Evolutionary conservation across 169 alveolate genomes (phyloP).

Genomic region (Plasmodium yoelii): DNA sequence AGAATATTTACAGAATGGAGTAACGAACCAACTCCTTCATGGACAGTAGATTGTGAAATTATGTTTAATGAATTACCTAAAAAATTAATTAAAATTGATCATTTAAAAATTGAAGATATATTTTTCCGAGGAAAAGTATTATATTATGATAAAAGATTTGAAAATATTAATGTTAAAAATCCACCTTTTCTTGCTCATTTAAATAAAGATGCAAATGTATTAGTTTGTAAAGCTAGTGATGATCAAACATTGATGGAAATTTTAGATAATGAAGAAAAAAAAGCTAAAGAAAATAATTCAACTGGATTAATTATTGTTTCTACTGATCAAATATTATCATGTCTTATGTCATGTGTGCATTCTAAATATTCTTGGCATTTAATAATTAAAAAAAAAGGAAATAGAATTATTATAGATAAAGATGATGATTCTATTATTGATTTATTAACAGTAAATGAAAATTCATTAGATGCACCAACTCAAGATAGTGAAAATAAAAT

Average conservation of each 20-base stretch:
- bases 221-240: constrained; percentile 60
- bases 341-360: constrained; percentile 92
- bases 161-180: constrained; percentile 87
- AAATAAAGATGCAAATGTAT: constrained; percentile 46
- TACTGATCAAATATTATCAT: constrained; percentile 91
- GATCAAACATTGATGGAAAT: constrained; percentile 39
- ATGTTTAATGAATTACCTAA: constrained; percentile 90
- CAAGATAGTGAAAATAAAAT: constrained; percentile 91
- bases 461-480: constrained; percentile 92
- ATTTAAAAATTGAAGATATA: constrained; percentile 86
- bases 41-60: constrained; percentile 91
- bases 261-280: constrained; percentile 40
- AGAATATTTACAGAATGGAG: constrained; percentile 93
- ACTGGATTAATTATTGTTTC: constrained; percentile 85
- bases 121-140: constrained; percentile 91
- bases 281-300: constrained; percentile 22
- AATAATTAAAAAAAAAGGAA: constrained; percentile 88
- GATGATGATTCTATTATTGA: constrained; percentile 93
- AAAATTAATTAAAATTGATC: constrained; percentile 83
- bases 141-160: constrained; percentile 88
- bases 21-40: constrained; percentile 91
- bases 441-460: constrained; percentile 92
- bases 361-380: constrained; percentile 94
- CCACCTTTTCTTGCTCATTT: constrained; percentile 76
- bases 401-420: constrained; percentile 90